Percentiles rank a stretch among this genome's conserved stretches.
Evolutionary conservation across 805 yeast genomes (phyloP).

Genomic region (Candida wancherniae): DNA sequence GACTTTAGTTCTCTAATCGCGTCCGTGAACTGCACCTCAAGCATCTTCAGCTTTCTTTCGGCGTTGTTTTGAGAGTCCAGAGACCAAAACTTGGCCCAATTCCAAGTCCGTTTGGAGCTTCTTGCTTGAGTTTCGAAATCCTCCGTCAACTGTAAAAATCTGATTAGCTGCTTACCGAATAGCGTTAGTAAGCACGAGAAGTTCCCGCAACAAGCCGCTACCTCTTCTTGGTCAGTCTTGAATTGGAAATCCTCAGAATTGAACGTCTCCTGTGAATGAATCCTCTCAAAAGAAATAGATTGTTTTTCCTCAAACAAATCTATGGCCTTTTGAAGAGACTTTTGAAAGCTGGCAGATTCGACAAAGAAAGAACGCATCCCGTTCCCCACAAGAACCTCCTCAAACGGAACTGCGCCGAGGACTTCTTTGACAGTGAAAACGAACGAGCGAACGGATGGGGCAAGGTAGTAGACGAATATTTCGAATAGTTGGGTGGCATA

Average conservation of each 20-base stretch:
- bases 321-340: constrained; percentile 47
- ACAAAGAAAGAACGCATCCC: constrained; percentile 30
- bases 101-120: constrained; percentile 33
- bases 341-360: constrained; percentile 40
- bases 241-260: constrained; percentile 29
- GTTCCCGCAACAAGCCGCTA: constrained; percentile 80
- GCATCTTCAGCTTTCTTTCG: constrained; percentile 2
- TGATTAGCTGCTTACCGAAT: constrained; percentile 53
- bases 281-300: constrained; percentile 47
- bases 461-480: constrained; percentile 59
- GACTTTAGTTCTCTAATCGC: constrained; percentile 17
- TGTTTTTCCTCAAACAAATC: constrained; percentile 56
- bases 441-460: constrained; percentile 69
- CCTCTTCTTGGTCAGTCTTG: constrained; percentile 67
- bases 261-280: constrained; percentile 56
- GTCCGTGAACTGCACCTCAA: constrained; percentile 16
- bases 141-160: constrained; percentile 42
- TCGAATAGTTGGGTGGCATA: constrained; percentile 51
- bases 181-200: constrained; percentile 63
- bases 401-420: constrained; percentile 55
- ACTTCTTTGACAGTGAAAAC: constrained; percentile 60
- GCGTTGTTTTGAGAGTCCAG: constrained; percentile 10
- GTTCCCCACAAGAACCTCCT: constrained; percentile 19
- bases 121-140: constrained; percentile 30
- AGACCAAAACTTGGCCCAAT: constrained; percentile 54